Base-by-base conservation (phyloP, 345 rosid genomes). In the Cardamine occulta region DNA sequence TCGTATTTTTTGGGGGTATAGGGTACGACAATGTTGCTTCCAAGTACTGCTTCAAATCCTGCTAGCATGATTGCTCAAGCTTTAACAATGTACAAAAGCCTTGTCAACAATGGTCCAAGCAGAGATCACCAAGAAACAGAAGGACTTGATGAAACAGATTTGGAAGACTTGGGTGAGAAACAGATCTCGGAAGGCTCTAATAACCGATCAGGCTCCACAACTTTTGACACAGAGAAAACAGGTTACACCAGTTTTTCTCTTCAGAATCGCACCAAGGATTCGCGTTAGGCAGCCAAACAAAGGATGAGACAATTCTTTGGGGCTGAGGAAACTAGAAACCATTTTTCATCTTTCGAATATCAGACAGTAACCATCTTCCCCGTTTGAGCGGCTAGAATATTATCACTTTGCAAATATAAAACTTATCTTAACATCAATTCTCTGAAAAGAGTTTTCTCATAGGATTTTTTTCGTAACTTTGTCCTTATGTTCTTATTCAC, bases 1-100 rank as follows among this genome's bases (percentile, higher is more conserved):
- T 62, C 0, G 32, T 18, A 1, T 48, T 6, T 10, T 52, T 17
- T 3, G 15, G 53, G 72, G 15, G 12, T 55, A 39, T 74, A 93
- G 99, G 88, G 96, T 35, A 96, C 97, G 63, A 96, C 98, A 55
- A 74, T 96, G 86, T 80, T 93, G 82, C 96, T 96, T 81, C 98
- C 98, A 11, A 86, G 89, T 66, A 44, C 85, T 42, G 75, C 89
- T 66, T 81, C 82, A 63, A 87, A 84, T 80, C 97, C 96, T 70
- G 85, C 93, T 37, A 85, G 65, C 84, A 80, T 85, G 86, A 85
- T 93, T 75, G 93, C 91, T 34, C 97, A 88, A 85, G 88, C 96
- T 79, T 75, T 96, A 65, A 75, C 88, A 7, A 85, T 91, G 93
- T 88, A 93, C 82, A 96, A 88, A 75, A 85, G 80, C 82, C 67